Base-by-base conservation (phyloP, 1,139 yeast genomes). In the Pichia kudriavzevii region DNA sequence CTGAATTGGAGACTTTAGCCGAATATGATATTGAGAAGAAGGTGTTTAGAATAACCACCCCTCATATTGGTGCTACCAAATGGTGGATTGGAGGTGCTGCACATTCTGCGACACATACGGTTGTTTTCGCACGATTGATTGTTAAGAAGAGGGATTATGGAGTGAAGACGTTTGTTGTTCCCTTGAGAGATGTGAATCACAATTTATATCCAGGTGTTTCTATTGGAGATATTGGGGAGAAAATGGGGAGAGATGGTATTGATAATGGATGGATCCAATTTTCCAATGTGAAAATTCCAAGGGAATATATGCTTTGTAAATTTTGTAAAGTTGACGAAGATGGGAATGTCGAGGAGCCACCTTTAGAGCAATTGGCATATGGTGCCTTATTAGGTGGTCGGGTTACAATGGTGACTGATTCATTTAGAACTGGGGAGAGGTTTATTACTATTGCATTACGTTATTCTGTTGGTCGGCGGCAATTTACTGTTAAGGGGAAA, bases 81-180 rank as follows among this genome's bases (percentile, higher is more conserved):
- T 87, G 95, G 95, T 87, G 96, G 96, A 87, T 87, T 53, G 96
- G 95, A 36, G 96, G 96, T 54, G 95, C 95, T 35, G 95, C 95
- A 6, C 94, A 84, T 56, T 79, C 94, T 18, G 81, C 95, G 8
- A 83, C 91, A 31, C 95, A 87, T 60, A 66, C 85, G 18, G 73
- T 81, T 24, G 79, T 74, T 32, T 87, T 78, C 54, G 95, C 95
- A 22, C 71, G 95, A 50, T 69, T 87, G 49, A 72, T 81, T 43
- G 88, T 84, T 26, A 70, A 78, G 39, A 91, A 84, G 30, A 71
- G 80, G 59, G 95, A 87, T 59, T 79, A 83, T 55, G 95, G 95
- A 36, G 94, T 85, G 46, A 84, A 84, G 64, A 80, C 87, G 16
- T 84, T 87, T 61, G 83, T 87, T 18, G 95, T 85, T 20, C 96